Conservation (phyloP, 2,329 filamentous ascomycete genomes). For the Xylariaceae sp. region DNA sequence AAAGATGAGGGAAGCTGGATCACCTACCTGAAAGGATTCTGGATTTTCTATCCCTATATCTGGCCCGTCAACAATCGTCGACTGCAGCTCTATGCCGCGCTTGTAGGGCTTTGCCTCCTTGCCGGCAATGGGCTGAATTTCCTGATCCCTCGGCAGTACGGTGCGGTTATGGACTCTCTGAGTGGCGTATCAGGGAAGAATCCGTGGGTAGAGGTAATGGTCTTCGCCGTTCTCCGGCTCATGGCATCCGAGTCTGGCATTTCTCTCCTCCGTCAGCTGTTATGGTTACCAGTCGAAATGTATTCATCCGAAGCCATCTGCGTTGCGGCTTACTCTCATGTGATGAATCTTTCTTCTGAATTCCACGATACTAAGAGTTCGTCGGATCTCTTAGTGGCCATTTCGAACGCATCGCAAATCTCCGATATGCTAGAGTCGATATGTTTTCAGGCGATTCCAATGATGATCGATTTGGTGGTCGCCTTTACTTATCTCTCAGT, state of each 20-base stretch:
- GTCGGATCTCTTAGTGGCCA: slow-evolving; percentile 54
- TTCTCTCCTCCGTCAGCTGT: slow-evolving; percentile 47
- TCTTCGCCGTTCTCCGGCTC: slow-evolving; percentile 49
- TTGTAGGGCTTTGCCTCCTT: slow-evolving; percentile 66
- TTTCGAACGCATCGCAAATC: slow-evolving; percentile 49
- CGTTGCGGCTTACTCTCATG: slow-evolving; percentile 53
- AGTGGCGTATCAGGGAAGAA: slow-evolving; percentile 42
- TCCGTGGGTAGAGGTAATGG: slow-evolving; percentile 48
- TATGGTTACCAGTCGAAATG: slow-evolving; percentile 56
- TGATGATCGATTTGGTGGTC: slow-evolving; percentile 55
- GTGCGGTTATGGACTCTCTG: slow-evolving; percentile 70
- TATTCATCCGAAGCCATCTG: slow-evolving; percentile 52
- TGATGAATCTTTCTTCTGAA: slow-evolving; percentile 57
- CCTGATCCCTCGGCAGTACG: slow-evolving; percentile 75
- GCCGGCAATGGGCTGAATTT: slow-evolving; percentile 69
- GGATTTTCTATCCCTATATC: slow-evolving; percentile 72
- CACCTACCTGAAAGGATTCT: slow-evolving; percentile 70
- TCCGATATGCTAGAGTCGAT: slow-evolving; percentile 55
- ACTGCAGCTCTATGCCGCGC: slow-evolving; percentile 63
- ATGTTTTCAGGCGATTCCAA: slow-evolving; percentile 54
- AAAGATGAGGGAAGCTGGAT: slow-evolving; percentile 73
- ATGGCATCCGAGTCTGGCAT: slow-evolving; percentile 52
- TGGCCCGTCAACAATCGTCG: slow-evolving; percentile 65
- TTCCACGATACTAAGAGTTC: slow-evolving; percentile 59
- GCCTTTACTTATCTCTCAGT: slow-evolving; percentile 57